phyloP scores from a whole-genome alignment of 2,329 filamentous ascomycete genomes.

The Colletotrichum aenigma region DNA sequence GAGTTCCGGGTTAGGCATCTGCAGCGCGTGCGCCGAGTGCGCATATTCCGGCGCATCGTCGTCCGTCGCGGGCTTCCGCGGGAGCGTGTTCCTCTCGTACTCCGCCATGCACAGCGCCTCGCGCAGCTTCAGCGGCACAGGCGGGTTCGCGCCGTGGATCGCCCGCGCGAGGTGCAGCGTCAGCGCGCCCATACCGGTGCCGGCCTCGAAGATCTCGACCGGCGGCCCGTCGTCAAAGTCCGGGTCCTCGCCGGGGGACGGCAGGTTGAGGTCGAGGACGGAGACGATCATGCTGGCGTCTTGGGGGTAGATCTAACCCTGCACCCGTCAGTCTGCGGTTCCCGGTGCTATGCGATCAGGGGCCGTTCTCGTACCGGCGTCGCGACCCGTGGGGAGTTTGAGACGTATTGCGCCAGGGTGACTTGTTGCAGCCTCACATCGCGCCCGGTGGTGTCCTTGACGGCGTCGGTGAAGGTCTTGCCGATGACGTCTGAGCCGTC shows the following conservation, averaged over 20 bases:
- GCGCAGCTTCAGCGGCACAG: constrained; percentile 47
- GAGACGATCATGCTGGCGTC: constrained; percentile 79
- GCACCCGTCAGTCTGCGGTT: neutral
- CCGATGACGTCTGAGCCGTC: constrained; percentile 67
- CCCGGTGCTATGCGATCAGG: neutral
- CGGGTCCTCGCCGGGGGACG: constrained; percentile 37
- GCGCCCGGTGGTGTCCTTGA: constrained; percentile 55
- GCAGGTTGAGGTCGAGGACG: constrained; percentile 74
- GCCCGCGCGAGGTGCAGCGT: constrained; percentile 78
- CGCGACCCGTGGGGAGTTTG: constrained; percentile 70
- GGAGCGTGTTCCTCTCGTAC: constrained; percentile 16
- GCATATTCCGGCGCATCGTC: constrained; percentile 13
- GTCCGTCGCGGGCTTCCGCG: constrained; percentile 6
- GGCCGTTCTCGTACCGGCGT: constrained; percentile 63
- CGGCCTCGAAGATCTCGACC: constrained; percentile 81
- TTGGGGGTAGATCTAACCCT: constrained; percentile 62
- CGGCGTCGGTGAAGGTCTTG: constrained; percentile 59
- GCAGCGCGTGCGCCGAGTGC: constrained; percentile 19
- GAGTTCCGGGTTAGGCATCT: constrained; percentile 20
- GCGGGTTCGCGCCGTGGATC: constrained; percentile 74
- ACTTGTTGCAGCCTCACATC: constrained; percentile 66
- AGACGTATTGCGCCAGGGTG: constrained; percentile 75
- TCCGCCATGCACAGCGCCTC: constrained; percentile 20
- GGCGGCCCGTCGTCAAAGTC: constrained; percentile 42
- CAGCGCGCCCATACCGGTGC: constrained; percentile 82